Evolutionary conservation across 306 rosid genomes (phyloP), one percentile per base, ranked within the genome.

Genomic region (Comarum palustre): DNA sequence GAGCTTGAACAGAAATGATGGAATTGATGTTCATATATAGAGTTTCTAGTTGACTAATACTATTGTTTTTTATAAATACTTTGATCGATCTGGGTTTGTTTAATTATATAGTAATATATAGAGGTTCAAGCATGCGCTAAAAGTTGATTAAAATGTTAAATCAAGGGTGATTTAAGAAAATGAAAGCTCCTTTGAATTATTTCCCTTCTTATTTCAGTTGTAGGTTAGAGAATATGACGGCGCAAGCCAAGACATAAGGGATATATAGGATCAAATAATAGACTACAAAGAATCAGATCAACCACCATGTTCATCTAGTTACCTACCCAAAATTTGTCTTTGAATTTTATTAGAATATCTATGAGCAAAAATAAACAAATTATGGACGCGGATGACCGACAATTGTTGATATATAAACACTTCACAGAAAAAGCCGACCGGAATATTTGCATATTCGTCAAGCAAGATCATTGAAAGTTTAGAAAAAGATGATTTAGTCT

Each of bases 151-250:
- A 66, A 16, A 66, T 57, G 73, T 78, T 72, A 65, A 78, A 78
- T 66, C 73, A 64, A 69, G n/a, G 24, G 50, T 68, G 75, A 60
- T 43, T 68, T 60, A 55, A 73, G 51, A 71, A 69, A 66, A 51
- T 47, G 50, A 66, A 79, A 73, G 39, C 41, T 52, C 45, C n/a
- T 52, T 19, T 58, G 57, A 52, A 59, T 73, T 58, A 5, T 55
- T 41, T 55, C 34, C 47, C 63, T 64, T 72, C 67, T 32, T 59
- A 58, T 12, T 6, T 62, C 73, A 73, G 45, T 57, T n/a, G 48
- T 58, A 47, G 61, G 51, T 58, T 39, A 5, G 75, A 77, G 66
- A 79, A 78, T 24, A 27, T 87, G 85, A 81, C 82, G 88, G 87
- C 88, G 87, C 81, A 83, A 86, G 74, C 74, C 76, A 80, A 59